Evolutionary conservation across 2,329 filamentous ascomycete species (phyloP), one percentile per base, ranked within the genome.

Genomic region (Diplodia sapinea): DNA sequence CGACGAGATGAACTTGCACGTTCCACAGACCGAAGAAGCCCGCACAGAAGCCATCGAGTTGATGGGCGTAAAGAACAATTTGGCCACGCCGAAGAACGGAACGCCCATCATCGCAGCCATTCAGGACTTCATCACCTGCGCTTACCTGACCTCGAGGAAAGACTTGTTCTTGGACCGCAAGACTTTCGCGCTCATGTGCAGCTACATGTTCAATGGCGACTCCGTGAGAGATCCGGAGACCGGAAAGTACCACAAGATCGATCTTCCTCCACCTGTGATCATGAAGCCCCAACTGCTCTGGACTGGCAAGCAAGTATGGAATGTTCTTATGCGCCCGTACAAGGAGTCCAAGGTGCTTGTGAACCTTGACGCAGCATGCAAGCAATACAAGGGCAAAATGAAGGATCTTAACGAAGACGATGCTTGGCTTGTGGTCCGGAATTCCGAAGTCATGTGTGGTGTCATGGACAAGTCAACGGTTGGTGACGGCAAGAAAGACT

Each of bases 101-200:
- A 94, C 97, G 73, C 95, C 95, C 1, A 96, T 99, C 73, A 98
- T 99, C 81, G 93, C 94, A 20, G 94, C 95, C n/a, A 99, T 96
- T 36, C 95, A 99, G 75, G 95, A 99, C 84, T 99, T 99, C 81
- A 98, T 99, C 73, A 98, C 94, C 31, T 94, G 94, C 4, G 92
- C 95, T 0, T 99, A 93, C 76, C 82, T 98, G 4, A 84, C 98
- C 31, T 97, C 93, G 73, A 91, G 89, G 79, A 98, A 98, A 76
- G 94, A 98, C 76, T 88, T 89, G 67, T 98, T 99, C 79, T 97
- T 91, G 74, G 93, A 96, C 73, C 89, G 94, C 64, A 91, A 90
- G 73, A 89, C 91, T 0, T 99, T 99, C 75, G 90, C 91, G 2
- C 94, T 96, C 72, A 87, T 97, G 51, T 96, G 94, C 76, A 90